phyloP scores from a whole-genome alignment of 2,329 filamentous ascomycete species.

The Penicillium sclerotigenum region DNA sequence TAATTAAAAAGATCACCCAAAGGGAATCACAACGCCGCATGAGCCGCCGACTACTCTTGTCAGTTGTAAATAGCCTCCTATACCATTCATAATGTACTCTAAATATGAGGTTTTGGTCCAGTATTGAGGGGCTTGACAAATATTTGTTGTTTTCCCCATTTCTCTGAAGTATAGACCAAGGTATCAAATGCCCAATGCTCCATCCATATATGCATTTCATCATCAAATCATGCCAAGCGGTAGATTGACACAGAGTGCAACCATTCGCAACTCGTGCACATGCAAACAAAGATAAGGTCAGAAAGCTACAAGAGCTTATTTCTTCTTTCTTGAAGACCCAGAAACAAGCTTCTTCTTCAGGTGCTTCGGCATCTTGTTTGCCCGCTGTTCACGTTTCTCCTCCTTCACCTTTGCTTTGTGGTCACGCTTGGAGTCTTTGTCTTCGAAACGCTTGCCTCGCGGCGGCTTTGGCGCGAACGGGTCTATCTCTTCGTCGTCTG shows the following conservation, averaged over 20 bases:
- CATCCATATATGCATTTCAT: conserved; percentile 28
- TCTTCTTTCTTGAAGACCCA: conserved; percentile 35
- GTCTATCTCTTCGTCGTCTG: conserved; percentile 45
- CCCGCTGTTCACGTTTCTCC: conserved; percentile 87
- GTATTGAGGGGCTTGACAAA: conserved; percentile 1
- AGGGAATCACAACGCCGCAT: too few species aligned
- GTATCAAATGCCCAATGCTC: conserved; percentile 30
- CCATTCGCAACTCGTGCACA: conserved; percentile 14
- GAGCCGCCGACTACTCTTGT: too few species aligned
- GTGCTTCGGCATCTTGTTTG: conserved; percentile 95
- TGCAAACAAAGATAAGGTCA: conserved; percentile 13
- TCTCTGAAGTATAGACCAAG: conserved; percentile 23
- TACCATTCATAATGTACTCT: not conserved
- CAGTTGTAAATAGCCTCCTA: too few species aligned
- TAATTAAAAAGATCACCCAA: too few species aligned
- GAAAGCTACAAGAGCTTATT: conserved; percentile 24
- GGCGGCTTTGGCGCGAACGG: conserved; percentile 65
- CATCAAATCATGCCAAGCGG: conserved; percentile 30
- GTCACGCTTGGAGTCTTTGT: conserved; percentile 83
- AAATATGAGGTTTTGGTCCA: not conserved
- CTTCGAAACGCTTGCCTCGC: conserved; percentile 79
- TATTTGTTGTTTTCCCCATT: conserved; percentile 6
- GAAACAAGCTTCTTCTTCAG: conserved; percentile 67
- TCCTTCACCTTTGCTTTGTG: conserved; percentile 94
- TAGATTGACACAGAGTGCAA: conserved; percentile 12